These are phyloP conservation scores for Leptographium flavum DNA, from an alignment of 2,329 filamentous ascomycete species.

Conservation along the genomic window DNA sequence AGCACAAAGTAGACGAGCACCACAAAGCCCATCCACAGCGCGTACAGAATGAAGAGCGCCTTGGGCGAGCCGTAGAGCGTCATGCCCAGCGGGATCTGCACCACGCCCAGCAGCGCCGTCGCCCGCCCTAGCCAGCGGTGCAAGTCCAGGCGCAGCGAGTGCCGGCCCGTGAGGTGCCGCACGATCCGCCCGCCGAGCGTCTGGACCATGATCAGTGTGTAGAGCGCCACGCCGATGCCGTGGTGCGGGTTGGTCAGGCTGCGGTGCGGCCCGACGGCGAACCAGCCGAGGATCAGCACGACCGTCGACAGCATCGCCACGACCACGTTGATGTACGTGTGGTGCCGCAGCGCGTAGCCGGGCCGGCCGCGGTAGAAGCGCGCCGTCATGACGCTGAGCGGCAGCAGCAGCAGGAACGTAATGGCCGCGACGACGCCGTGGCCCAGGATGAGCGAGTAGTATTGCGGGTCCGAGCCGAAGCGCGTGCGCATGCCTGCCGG, in stretches of 20 bases:
- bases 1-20: conserved; percentile 67
- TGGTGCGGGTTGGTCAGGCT: conserved; percentile 73
- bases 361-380: conserved; percentile 54
- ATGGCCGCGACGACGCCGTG: conserved; percentile 61
- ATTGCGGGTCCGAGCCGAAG: conserved; percentile 54
- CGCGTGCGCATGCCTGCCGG: conserved; percentile 64
- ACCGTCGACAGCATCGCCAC: conserved; percentile 54
- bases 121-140: conserved; percentile 80
- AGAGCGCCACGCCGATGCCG: conserved; percentile 68
- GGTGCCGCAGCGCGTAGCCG: conserved; percentile 49
- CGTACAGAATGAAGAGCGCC: conserved; percentile 71
- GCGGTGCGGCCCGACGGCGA: conserved; percentile 60
- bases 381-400: conserved; percentile 57
- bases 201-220: conserved; percentile 58
- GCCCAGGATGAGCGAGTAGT: conserved; percentile 54
- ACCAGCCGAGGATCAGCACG: conserved; percentile 60
- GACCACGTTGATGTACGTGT: conserved; percentile 61
- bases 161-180: conserved; percentile 31
- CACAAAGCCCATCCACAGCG: conserved; percentile 61
- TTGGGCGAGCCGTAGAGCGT: conserved; percentile 86
- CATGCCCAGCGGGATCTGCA: conserved; percentile 77
- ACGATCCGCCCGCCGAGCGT: conserved; percentile 55
- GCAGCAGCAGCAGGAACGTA: conserved; percentile 61
- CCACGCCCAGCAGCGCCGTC: conserved; percentile 67
- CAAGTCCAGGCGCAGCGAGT: conserved; percentile 43